These are phyloP conservation scores for Sarcocystis neurona DNA, from an alignment of 169 alveolate genomes.

Conservation along the genomic window DNA sequence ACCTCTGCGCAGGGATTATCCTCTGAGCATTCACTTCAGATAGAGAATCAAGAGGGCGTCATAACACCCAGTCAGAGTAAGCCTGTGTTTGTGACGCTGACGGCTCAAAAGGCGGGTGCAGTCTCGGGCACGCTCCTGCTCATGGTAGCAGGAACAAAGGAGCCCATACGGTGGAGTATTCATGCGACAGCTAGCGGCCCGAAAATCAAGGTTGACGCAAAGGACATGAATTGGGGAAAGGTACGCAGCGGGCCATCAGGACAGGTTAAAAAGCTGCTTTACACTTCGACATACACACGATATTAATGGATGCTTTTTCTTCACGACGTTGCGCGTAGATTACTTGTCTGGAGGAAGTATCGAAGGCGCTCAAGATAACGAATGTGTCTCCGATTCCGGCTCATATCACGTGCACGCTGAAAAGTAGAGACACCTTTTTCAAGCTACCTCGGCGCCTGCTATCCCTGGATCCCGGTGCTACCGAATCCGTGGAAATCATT, in stretches of 20 bases:
- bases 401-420: slow-evolving; percentile 86
- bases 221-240: slow-evolving; percentile 70
- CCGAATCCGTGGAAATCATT: slow-evolving; percentile 81
- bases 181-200: slow-evolving; percentile 65
- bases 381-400: slow-evolving; percentile 92
- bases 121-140: neutral
- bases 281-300: no score
- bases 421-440: slow-evolving; percentile 86
- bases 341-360: slow-evolving; percentile 76
- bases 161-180: slow-evolving; percentile 21
- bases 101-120: neutral
- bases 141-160: neutral
- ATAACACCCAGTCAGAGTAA: neutral
- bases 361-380: slow-evolving; percentile 80
- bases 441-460: slow-evolving; percentile 84
- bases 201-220: slow-evolving; percentile 53
- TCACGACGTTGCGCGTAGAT: slow-evolving; percentile 79
- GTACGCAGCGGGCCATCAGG: slow-evolving; percentile 24
- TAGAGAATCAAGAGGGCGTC: neutral
- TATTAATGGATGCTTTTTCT: no score
- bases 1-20: neutral
- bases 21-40: neutral
- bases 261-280: no score
- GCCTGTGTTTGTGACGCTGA: neutral
- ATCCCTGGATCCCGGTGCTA: slow-evolving; percentile 85